Evolutionary conservation across 305 asterid genomes (phyloP).

Genomic region (Euphrasia arctica): DNA sequence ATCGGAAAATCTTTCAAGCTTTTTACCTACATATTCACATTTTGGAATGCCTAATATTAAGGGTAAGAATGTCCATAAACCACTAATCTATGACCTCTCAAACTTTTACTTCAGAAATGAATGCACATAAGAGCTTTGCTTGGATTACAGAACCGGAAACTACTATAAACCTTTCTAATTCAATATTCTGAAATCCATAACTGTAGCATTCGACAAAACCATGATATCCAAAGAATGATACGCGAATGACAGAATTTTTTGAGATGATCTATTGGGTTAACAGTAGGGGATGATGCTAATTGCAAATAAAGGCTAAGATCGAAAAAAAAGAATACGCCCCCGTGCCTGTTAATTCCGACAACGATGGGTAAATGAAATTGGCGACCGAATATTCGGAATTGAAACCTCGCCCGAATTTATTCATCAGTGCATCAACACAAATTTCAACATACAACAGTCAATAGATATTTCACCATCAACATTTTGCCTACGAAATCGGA

Average conservation of each 20-base stretch:
- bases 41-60: neutral
- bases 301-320: neutral
- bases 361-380: neutral
- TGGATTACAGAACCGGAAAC: neutral
- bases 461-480: neutral
- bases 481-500: neutral
- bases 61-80: neutral
- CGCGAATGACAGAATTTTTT: neutral
- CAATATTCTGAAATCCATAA: neutral
- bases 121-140: neutral
- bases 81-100: neutral
- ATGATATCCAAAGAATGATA: neutral
- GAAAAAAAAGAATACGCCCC: neutral
- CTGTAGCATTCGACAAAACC: neutral
- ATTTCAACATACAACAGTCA: neutral
- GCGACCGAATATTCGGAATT: too few relatives aligned
- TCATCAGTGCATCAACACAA: too few relatives aligned
- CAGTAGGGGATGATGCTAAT: constrained; percentile 5
- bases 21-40: neutral
- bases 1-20: neutral
- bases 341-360: neutral
- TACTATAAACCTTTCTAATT: neutral
- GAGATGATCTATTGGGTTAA: constrained; percentile 3
- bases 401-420: too few relatives aligned
- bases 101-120: neutral